phyloP scores from a whole-genome alignment of 768 basidiomycete species.

The Termitomyces titanicus region DNA sequence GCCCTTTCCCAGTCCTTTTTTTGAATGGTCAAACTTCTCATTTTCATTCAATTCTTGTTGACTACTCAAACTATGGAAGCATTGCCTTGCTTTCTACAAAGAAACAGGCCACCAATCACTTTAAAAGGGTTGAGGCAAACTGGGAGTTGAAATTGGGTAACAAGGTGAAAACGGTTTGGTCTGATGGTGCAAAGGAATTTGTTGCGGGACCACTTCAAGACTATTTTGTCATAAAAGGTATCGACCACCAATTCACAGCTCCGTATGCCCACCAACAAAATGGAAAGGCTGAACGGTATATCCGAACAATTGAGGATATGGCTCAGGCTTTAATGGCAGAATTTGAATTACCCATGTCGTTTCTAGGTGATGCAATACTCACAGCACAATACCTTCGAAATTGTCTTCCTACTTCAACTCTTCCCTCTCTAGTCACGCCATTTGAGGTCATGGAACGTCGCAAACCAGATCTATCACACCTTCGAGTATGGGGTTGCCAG shows the following conservation, averaged over 20 bases:
- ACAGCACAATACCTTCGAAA: conserved; percentile 19
- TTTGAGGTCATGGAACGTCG: conserved; percentile 14
- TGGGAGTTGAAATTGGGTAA: background rate
- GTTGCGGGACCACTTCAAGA: background rate
- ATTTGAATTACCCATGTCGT: conserved; percentile 16
- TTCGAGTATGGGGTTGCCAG: conserved; percentile 26
- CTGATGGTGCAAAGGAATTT: background rate
- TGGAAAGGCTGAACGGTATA: conserved; percentile 25
- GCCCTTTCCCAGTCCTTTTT: background rate
- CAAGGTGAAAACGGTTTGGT: background rate
- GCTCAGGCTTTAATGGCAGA: conserved; percentile 20
- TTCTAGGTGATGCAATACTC: conserved; percentile 21
- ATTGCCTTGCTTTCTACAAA: background rate
- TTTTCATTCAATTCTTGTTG: background rate
- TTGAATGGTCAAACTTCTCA: background rate
- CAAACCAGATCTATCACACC: conserved; percentile 24
- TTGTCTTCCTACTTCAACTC: conserved; percentile 19
- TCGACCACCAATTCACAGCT: background rate
- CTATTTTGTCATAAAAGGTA: background rate
- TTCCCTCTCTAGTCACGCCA: conserved; percentile 17
- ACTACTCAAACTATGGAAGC: background rate
- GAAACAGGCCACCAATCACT: background rate
- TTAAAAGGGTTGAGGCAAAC: background rate
- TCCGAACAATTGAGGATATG: conserved; percentile 23
- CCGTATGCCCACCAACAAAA: conserved; percentile 29